Evolutionary conservation across 805 yeast species (phyloP).

Genomic region (Wickerhamiella brachini): DNA sequence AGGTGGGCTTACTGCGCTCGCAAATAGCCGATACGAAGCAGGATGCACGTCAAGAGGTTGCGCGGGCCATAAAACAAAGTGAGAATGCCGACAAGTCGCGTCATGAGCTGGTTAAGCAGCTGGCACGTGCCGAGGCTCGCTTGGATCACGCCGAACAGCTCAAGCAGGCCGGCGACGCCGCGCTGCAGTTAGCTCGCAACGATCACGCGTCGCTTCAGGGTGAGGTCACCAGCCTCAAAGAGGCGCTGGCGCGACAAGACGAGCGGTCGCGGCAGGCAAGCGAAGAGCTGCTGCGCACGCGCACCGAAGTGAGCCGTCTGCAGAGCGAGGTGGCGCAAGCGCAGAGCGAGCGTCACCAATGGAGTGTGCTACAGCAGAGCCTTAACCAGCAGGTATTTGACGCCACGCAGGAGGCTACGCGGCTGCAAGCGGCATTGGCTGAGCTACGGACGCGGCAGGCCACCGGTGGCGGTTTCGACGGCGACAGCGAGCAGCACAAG

Average conservation of each 20-base stretch:
- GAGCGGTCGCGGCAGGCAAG: not conserved
- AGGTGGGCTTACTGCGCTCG: constrained; percentile 1
- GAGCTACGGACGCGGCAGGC: constrained; percentile 38
- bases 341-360: not conserved
- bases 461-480: constrained; percentile 11
- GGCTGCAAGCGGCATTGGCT: constrained; percentile 41
- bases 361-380: not conserved
- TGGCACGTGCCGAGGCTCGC: constrained; percentile 43
- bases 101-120: constrained; percentile 34
- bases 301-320: not conserved
- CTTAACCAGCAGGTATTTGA: not conserved
- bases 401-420: constrained; percentile 34
- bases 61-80: constrained; percentile 30
- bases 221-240: not conserved
- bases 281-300: not conserved
- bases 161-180: constrained; percentile 28
- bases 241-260: not conserved
- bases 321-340: not conserved
- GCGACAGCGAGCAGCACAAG: constrained; percentile 35
- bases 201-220: constrained; percentile 27
- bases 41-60: not conserved
- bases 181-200: constrained; percentile 28
- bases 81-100: constrained; percentile 27
- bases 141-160: constrained; percentile 41
- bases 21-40: not conserved